A percentile compares a stretch with the other conserved stretches of the same genome.
These are phyloP conservation scores for Porphyrellus cyaneotinctus DNA, from an alignment of 768 basidiomycete genomes.

Conservation along the genomic window DNA sequence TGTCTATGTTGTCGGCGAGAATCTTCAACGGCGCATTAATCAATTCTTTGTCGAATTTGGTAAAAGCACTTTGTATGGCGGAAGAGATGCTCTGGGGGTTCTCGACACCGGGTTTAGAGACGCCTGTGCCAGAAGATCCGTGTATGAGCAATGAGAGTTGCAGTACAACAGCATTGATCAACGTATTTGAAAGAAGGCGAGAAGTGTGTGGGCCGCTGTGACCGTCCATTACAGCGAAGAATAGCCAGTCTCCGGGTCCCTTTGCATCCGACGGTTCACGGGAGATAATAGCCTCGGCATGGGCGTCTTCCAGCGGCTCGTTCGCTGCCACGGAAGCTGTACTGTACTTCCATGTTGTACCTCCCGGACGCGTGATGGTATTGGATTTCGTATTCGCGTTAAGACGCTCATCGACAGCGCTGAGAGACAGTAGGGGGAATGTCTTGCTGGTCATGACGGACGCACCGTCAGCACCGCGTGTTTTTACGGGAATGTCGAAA, in stretches of 20 bases:
- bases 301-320: conserved; percentile 88
- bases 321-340: conserved; percentile 83
- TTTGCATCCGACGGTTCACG: conserved; percentile 58
- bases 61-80: conserved; percentile 76
- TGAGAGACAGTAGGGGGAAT: conserved; percentile 53
- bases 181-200: conserved; percentile 71
- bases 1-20: conserved; percentile 54
- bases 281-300: conserved; percentile 63
- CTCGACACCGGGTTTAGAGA: conserved; percentile 37
- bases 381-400: conserved; percentile 48
- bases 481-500: conserved; percentile 57
- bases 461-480: conserved; percentile 56
- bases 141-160: conserved; percentile 60
- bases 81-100: conserved; percentile 52
- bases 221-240: conserved; percentile 90
- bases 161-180: conserved; percentile 80
- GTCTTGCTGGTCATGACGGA: conserved; percentile 48
- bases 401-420: conserved; percentile 54
- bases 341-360: conserved; percentile 67
- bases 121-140: conserved; percentile 29
- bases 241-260: conserved; percentile 66
- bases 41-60: conserved; percentile 81
- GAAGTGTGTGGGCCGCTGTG: conserved; percentile 86
- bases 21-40: conserved; percentile 72
- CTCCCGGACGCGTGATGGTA: conserved; percentile 45